Conservation (phyloP, 2,329 filamentous ascomycete genomes). For the Alternaria alternata region DNA sequence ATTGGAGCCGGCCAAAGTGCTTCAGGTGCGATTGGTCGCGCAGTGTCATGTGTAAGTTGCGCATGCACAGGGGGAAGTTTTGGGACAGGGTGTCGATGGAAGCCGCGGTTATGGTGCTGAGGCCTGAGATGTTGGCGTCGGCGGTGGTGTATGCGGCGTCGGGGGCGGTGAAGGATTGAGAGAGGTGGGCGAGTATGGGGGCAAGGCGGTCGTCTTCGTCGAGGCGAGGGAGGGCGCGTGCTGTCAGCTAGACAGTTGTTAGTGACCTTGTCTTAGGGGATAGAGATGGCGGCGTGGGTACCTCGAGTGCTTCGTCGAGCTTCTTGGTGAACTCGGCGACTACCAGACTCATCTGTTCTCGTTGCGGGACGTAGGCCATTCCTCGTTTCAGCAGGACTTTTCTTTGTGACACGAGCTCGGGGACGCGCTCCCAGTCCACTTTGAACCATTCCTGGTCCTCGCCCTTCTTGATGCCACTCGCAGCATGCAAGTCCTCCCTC, state of each 20-base stretch:
- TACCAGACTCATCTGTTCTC: constrained; percentile 89
- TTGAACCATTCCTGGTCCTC: constrained; percentile 95
- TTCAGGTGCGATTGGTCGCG: constrained; percentile 91
- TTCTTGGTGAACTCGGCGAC: constrained; percentile 82
- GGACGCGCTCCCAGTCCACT: constrained; percentile 93
- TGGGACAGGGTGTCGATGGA: constrained; percentile 78
- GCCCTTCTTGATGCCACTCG: constrained; percentile 60
- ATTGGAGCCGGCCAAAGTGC: constrained; percentile 91
- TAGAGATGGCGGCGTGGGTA: constrained; percentile 50
- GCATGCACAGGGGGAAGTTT: constrained; percentile 94
- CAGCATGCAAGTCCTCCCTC: constrained; percentile 64
- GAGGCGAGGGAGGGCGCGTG: constrained; percentile 87
- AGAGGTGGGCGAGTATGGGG: constrained; percentile 81
- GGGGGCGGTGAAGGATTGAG: constrained; percentile 92
- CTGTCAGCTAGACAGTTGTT: constrained; percentile 69
- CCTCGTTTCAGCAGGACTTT: constrained; percentile 77
- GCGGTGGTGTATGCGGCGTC: constrained; percentile 80
- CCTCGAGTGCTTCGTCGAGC: constrained; percentile 84
- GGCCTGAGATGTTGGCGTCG: constrained; percentile 76
- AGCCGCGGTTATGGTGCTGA: constrained; percentile 66
- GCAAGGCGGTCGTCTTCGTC: constrained; percentile 94
- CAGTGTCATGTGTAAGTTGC: constrained; percentile 83
- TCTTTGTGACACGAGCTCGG: constrained; percentile 82
- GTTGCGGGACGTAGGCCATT: constrained; percentile 88
- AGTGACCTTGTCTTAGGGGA: neutral